Base-by-base conservation (phyloP, 495 filamentous ascomycete species). In the Oidiodendron maius region DNA sequence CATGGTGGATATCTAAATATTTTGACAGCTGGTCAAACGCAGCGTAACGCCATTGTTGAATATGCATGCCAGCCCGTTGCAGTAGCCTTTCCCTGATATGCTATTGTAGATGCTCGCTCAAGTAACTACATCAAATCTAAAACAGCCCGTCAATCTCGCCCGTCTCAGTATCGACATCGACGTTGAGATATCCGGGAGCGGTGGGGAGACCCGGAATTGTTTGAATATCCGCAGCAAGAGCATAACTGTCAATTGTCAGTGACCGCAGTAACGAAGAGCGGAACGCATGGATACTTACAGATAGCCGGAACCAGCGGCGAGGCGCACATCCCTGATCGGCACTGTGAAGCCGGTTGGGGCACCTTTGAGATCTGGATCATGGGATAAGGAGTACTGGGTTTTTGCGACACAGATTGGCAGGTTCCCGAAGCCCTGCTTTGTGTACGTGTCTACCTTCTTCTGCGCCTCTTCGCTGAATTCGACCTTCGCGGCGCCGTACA, bases 81-180 rank as follows among this genome's bases (percentile, higher is more conserved):
- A 54, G 46, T 44, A 43, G 46, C 39, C 44, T n/a, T 22, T 42
- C 40, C 40, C 24, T 44, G 15, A 18, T 35, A 51, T 51, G 30
- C 47, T 51, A 44, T 54, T 53, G 51, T 54, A 54, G 25, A 24
- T 46, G 28, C 2, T 37, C 6, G 15, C 26, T 15, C 10, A 40
- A 21, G 24, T 13, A 28, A 40, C 17, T 42, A 12, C 10, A 44
- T 2, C 38, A 36, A 38, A 26, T 53, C 26, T 61, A 98, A 66
- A 98, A 98, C 41, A 98, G 72, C 6, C 93, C 93, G 55, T 95
- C 86, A 48, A 98, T 95, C 69, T 97, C 91, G 35, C 91, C 93
- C 25, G 91, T 96, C 68, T 93, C 89, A 4, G 80, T 66, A 59
- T 98, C 87, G 42, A 98, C 85, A 56, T 98, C 93, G 13, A 96